Evolutionary conservation across 768 basidiomycete species (phyloP).

Genomic region (Cantharellus cinnabarinus): DNA sequence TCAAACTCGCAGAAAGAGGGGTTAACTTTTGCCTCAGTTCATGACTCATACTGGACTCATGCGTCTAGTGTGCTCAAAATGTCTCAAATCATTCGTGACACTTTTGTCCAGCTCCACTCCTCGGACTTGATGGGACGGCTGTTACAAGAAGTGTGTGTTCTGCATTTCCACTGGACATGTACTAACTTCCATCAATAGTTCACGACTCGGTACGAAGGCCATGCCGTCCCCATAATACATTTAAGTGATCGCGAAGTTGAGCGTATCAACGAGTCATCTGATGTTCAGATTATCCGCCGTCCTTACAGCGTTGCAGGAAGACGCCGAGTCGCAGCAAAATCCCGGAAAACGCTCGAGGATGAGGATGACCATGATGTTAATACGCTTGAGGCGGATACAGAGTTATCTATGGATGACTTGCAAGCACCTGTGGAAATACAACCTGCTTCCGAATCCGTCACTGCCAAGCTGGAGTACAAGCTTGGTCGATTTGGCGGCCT

Average conservation of each 20-base stretch:
- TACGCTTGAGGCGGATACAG: conserved; percentile 11
- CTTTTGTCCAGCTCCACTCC: conserved; percentile 82
- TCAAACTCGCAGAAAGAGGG: conserved; percentile 31
- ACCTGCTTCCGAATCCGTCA: conserved; percentile 8
- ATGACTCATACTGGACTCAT: conserved; percentile 99
- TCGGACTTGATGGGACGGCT: conserved; percentile 64
- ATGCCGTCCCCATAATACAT: conserved; percentile 38
- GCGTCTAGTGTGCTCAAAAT: conserved; percentile 70
- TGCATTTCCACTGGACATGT: neutral
- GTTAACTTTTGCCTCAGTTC: conserved; percentile 83
- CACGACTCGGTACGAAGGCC: conserved; percentile 51
- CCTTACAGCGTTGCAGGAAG: neutral
- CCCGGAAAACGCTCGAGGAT: conserved; percentile 4
- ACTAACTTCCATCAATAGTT: conserved; percentile 26
- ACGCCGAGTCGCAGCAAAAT: neutral
- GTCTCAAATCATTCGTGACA: conserved; percentile 76
- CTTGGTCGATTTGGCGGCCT: neutral
- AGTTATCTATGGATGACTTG: conserved; percentile 15
- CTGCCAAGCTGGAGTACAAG: conserved; percentile 8
- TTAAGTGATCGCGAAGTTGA: conserved; percentile 15
- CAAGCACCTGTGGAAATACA: conserved; percentile 11
- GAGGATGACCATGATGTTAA: conserved; percentile 20
- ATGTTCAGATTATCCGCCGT: neutral
- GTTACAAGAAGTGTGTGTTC: conserved; percentile 40
- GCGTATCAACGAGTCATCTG: conserved; percentile 1